Evolutionary conservation across 495 filamentous ascomycete genomes (phyloP).

Genomic region (Rhypophila decipiens): DNA sequence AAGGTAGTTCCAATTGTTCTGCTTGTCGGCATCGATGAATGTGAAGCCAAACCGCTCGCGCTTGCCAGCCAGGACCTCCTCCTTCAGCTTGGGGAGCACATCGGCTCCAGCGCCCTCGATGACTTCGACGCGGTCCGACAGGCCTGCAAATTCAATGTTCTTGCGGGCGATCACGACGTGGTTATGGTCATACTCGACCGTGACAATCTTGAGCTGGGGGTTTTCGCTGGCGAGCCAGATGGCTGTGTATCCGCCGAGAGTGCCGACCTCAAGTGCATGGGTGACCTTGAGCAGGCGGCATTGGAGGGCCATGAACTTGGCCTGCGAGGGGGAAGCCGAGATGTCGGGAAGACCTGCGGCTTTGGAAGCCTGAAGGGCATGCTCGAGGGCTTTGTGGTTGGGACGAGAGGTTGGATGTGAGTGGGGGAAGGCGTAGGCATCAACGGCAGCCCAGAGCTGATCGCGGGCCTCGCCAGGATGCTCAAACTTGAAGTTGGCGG

Average conservation of each 20-base stretch:
- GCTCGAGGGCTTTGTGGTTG: conserved; percentile 10
- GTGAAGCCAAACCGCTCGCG: conserved; percentile 41
- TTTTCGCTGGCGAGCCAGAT: conserved; percentile 42
- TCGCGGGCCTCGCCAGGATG: background rate
- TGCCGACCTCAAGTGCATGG: conserved; percentile 46
- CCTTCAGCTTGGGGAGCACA: conserved; percentile 32
- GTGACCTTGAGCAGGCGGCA: conserved; percentile 30
- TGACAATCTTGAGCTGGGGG: conserved; percentile 36
- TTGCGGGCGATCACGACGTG: conserved; percentile 36
- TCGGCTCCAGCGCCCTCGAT: conserved; percentile 40
- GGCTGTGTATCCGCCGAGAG: conserved; percentile 45
- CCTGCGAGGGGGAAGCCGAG: conserved; percentile 31
- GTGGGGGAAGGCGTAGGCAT: conserved; percentile 14
- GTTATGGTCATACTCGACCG: conserved; percentile 36
- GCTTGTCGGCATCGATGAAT: conserved; percentile 48
- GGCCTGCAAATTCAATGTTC: conserved; percentile 31
- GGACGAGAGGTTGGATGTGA: conserved; percentile 13
- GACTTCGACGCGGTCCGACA: conserved; percentile 34
- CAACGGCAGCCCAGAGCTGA: conserved; percentile 14
- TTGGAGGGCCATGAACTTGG: conserved; percentile 37
- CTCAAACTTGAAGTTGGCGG: background rate
- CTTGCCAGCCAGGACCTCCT: conserved; percentile 41
- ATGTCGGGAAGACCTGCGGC: conserved; percentile 28
- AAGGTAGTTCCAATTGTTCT: conserved; percentile 45
- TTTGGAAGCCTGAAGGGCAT: conserved; percentile 14